Percentiles rank a stretch among this genome's conserved stretches.
Evolutionary conservation across 305 asterid genomes (phyloP).

Genomic region (Withania somnifera): DNA sequence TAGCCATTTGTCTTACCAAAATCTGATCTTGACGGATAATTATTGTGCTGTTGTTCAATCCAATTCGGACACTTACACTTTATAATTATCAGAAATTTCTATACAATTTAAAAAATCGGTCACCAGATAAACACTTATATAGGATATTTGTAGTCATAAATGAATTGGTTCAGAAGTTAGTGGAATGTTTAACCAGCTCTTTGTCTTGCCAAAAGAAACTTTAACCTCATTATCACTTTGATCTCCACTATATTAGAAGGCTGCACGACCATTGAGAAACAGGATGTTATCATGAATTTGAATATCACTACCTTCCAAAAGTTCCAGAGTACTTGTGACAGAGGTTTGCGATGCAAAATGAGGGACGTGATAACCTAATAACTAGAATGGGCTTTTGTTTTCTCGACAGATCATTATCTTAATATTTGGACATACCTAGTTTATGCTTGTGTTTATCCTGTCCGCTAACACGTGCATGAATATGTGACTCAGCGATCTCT

Average conservation of each 20-base stretch:
- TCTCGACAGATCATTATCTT: not conserved
- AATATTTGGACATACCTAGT: not conserved
- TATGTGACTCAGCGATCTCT: slow-evolving; percentile 59
- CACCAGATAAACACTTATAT: not conserved
- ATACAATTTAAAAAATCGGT: not conserved
- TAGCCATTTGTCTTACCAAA: not conserved
- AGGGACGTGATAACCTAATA: not conserved
- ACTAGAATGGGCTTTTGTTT: not conserved
- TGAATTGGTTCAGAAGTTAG: too few species aligned
- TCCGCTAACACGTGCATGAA: not conserved
- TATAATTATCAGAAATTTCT: not conserved
- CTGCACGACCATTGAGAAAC: not conserved
- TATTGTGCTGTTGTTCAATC: not conserved
- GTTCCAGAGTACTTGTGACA: not conserved
- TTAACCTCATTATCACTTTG: not conserved
- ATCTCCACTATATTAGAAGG: not conserved
- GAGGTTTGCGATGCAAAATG: not conserved
- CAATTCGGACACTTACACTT: not conserved
- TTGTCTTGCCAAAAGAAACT: not conserved
- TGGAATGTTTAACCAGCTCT: too few species aligned
- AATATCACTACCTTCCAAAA: not conserved
- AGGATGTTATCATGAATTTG: not conserved
- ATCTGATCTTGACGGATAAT: not conserved
- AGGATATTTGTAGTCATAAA: not conserved
- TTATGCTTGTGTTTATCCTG: not conserved